Conservation (phyloP, 345 rosid genomes). For the Salix viminalis region DNA sequence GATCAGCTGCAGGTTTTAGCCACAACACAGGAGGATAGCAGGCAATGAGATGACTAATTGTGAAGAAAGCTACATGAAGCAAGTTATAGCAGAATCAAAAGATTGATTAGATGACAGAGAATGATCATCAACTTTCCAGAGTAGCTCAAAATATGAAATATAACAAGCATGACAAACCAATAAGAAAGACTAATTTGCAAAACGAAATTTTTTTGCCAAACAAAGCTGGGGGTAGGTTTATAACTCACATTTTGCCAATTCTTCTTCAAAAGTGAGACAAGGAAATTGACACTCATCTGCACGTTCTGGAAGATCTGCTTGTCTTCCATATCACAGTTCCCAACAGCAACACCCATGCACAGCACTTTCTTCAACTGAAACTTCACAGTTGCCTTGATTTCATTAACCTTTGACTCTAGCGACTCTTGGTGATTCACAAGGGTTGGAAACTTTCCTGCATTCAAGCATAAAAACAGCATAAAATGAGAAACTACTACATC, state of each 20-base stretch:
- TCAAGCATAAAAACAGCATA: not conserved
- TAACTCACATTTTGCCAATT: constrained; percentile 39
- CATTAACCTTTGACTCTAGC: constrained; percentile 32
- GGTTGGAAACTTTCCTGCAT: constrained; percentile 38
- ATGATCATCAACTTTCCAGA: too few species aligned
- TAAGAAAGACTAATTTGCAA: too few species aligned
- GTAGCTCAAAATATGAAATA: too few species aligned
- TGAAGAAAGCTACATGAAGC: too few species aligned
- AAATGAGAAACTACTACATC: not conserved
- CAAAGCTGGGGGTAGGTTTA: too few species aligned
- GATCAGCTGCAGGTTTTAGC: too few species aligned
- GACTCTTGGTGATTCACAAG: constrained; percentile 38
- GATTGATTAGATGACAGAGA: too few species aligned
- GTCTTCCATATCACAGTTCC: constrained; percentile 34
- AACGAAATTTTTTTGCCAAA: too few species aligned
- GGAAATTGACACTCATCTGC: constrained; percentile 36
- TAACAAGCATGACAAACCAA: too few species aligned
- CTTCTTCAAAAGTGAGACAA: constrained; percentile 31
- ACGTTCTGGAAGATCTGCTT: constrained; percentile 41
- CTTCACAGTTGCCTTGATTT: constrained; percentile 32
- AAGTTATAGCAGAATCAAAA: too few species aligned
- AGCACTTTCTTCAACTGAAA: constrained; percentile 37
- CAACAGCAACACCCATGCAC: constrained; percentile 44
- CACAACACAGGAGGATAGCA: not conserved
- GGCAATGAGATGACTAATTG: not conserved